Evolutionary conservation across 108 stramenopile genomes (phyloP).

Genomic region (Nannochloropsis salina): DNA sequence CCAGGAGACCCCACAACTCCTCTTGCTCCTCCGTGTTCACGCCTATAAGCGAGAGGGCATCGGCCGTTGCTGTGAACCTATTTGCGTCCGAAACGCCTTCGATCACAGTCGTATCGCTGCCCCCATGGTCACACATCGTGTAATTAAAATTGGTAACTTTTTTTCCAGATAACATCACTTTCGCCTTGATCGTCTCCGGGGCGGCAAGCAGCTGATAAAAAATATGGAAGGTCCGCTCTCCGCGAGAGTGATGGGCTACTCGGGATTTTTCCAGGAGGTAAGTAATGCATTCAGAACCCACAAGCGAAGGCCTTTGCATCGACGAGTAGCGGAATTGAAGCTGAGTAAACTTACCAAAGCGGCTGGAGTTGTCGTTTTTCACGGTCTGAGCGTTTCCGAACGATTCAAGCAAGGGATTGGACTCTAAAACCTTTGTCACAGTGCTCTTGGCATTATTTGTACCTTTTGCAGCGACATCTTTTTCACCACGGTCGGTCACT

Average conservation of each 20-base stretch:
- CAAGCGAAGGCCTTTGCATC: slow-evolving; percentile 27
- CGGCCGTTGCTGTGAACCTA: slow-evolving; percentile 22
- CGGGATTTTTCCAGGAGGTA: slow-evolving; percentile 63
- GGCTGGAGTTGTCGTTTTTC: slow-evolving; percentile 54
- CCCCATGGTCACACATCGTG: slow-evolving; percentile 28
- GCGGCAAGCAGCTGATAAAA: slow-evolving; percentile 58
- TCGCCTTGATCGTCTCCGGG: slow-evolving; percentile 23
- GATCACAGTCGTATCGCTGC: slow-evolving; percentile 8
- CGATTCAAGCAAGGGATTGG: slow-evolving; percentile 56
- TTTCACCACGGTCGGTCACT: not conserved
- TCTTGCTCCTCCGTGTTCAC: slow-evolving; percentile 31
- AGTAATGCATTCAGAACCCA: slow-evolving; percentile 35
- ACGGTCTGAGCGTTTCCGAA: slow-evolving; percentile 60
- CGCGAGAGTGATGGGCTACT: slow-evolving; percentile 45
- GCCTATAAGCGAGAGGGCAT: slow-evolving; percentile 36
- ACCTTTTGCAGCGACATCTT: not conserved
- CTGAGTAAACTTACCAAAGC: slow-evolving; percentile 63
- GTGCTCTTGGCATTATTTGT: not conserved
- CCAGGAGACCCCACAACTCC: slow-evolving; percentile 26
- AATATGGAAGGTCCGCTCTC: slow-evolving; percentile 63
- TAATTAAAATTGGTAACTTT: slow-evolving; percentile 25
- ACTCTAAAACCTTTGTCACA: slow-evolving; percentile 47
- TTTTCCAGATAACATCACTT: slow-evolving; percentile 24
- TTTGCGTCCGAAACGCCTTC: slow-evolving; percentile 29
- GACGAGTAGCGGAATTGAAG: slow-evolving; percentile 46